Evolutionary conservation across 495 filamentous ascomycete genomes (phyloP).

Genomic region (Penicillium salamii): DNA sequence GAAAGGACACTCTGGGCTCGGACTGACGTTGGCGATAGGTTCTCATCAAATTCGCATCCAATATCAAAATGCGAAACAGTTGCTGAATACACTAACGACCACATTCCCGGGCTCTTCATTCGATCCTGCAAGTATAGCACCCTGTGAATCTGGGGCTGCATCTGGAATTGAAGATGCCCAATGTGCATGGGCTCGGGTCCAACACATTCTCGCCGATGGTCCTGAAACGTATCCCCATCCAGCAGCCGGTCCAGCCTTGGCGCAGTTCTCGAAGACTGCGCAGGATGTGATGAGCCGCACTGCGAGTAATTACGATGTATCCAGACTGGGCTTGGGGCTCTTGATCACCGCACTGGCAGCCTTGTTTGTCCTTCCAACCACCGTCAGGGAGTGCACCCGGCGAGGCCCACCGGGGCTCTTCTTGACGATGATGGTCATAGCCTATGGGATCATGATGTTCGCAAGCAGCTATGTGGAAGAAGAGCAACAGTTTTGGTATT

Average conservation of each 20-base stretch:
- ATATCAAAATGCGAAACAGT: slow-evolving; percentile 72
- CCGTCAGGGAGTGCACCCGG: slow-evolving; percentile 19
- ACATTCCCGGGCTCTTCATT: slow-evolving; percentile 62
- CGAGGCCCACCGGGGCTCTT: slow-evolving; percentile 27
- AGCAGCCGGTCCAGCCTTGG: slow-evolving; percentile 20
- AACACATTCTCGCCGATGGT: slow-evolving; percentile 13
- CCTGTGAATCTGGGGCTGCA: slow-evolving; percentile 40
- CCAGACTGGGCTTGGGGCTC: slow-evolving; percentile 54
- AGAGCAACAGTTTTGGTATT: slow-evolving; percentile 99
- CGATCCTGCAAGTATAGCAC: slow-evolving; percentile 26
- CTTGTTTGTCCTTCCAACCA: slow-evolving; percentile 28
- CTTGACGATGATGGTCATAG: slow-evolving; percentile 36
- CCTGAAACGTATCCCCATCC: slow-evolving; percentile 6
- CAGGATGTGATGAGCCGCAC: slow-evolving; percentile 79
- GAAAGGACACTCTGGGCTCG: not conserved
- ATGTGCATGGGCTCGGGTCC: slow-evolving; percentile 59
- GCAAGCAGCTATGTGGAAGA: slow-evolving; percentile 97
- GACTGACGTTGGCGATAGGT: slow-evolving; percentile 16
- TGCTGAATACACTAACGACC: slow-evolving; percentile 67
- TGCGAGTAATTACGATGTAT: slow-evolving; percentile 85
- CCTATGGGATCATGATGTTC: slow-evolving; percentile 90
- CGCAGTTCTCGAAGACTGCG: slow-evolving; percentile 62
- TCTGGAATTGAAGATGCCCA: slow-evolving; percentile 58
- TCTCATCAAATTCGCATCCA: slow-evolving; percentile 63
- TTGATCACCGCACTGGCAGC: slow-evolving; percentile 43